Evolutionary conservation across 768 basidiomycete genomes (phyloP), one percentile per base, ranked within the genome.

Genomic region (Xerocomellus chrysenteron): DNA sequence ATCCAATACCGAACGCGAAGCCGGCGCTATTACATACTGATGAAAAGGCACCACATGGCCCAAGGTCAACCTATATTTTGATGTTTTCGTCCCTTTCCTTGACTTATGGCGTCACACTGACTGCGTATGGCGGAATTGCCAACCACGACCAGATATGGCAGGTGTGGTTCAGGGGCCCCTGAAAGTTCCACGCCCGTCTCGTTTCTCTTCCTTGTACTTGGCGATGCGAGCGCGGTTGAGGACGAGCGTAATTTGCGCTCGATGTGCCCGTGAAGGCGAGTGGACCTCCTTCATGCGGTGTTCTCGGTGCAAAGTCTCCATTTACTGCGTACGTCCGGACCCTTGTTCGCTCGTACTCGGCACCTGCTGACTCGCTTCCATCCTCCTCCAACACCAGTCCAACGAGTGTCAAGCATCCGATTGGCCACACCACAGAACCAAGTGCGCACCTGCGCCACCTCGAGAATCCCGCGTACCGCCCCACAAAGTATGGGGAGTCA

Each of bases 351-450:
- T 4, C 11, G 21, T 13, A 35, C 9, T 42, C 6, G 24, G 35
- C 1, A 2, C 11, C 21, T n/a, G 21, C 35, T 50, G 11, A 52
- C n/a, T 6, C 30, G 8, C 19, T n/a, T 35, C 6, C 26, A 7
- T 2, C 32, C 28, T 28, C 6, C 28, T 28, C 28, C 28, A 28
- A 28, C 28, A 4, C 28, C 37, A 65, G 68, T 69, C 68, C 5
- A 65, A 65, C 33, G 53, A 59, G 3, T 69, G 68, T 5, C 68
- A 69, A 47, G n/a, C 43, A 1, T 57, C 60, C 16, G 68, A 70
- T 26, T 70, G 68, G 68, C 53, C 56, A 9, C 19, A 44, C 24
- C 68, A 69, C 52, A 67, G 58, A 41, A 17, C 55, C 13, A 47
- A 36, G 0, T 69, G 68, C 17, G 43, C 12, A 0, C 54, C 60